Base-by-base conservation (phyloP, 768 basidiomycete genomes). In the Stropharia rugosoannulata region DNA sequence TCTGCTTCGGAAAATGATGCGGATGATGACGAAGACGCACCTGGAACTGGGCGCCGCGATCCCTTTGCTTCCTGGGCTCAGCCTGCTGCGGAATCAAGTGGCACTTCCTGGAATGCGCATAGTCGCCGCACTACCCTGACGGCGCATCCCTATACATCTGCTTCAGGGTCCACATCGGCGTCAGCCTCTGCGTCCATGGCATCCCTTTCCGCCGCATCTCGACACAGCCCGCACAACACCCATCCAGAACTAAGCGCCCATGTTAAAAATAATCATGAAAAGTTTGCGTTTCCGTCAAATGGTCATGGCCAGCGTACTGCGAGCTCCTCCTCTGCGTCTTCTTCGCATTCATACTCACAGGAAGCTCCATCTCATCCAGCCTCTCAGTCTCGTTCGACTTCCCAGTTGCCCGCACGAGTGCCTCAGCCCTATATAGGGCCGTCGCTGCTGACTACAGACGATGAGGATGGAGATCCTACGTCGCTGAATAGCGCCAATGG, bases 401-500 rank as follows among this genome's bases (percentile, higher is more conserved):
- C 16, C 7, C 60, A 8, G 56, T 5, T 6, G 48, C 58, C 35
- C 63, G 67, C 47, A 42, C 59, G 35, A 64, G 62, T 58, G 25
- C 67, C 66, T n/a, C 67, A 73, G 32, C 50, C 64, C 3, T 74
- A 75, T 51, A 62, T 74, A 39, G 74, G 73, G 2, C 74, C 74
- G 6, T 67, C 66, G 36, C 56, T 75, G 56, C 68, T 52, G 59
- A 73, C 63, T 61, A 63, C 64, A 51, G 65, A 65, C 41, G 70
- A 72, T 11, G 41, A 27, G 15, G 37, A 40, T 7, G 22, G 16
- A 5, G 27, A 19, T 16, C 12, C 35, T 5, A 46, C 69, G 65
- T 38, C 66, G 60, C 61, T 8, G 5, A 27, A 16, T 13, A 15
- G 12, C n/a, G 44, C 16, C 16, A 32, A 32, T 19, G 38, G 25